Conservation (phyloP, 2,329 filamentous ascomycete genomes). For the Aspergillus sp. region DNA sequence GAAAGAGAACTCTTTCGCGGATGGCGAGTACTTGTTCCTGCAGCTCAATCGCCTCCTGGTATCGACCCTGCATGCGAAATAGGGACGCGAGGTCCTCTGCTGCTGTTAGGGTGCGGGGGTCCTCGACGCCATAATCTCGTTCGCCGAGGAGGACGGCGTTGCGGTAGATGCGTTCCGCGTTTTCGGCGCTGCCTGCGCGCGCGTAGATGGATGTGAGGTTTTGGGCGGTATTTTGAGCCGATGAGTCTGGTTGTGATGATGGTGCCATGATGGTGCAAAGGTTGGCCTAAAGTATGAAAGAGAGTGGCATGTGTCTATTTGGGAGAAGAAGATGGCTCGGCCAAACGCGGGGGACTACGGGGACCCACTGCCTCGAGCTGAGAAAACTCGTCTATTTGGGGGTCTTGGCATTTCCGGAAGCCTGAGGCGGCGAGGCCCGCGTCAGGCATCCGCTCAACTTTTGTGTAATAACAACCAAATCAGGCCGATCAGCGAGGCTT, state of each 20-base stretch:
- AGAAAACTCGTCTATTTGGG: no score
- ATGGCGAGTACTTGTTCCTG: not conserved
- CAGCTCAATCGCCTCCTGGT: not conserved
- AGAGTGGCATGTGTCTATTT: no score
- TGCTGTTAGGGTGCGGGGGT: not conserved
- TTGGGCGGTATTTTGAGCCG: not conserved
- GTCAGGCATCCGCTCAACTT: not conserved
- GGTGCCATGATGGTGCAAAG: not conserved
- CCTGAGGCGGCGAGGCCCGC: no score
- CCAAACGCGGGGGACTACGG: no score
- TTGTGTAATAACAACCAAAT: no score
- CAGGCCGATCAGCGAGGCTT: no score
- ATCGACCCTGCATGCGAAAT: not conserved
- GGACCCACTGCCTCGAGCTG: no score
- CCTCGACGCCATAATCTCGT: not conserved
- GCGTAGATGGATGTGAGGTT: not conserved
- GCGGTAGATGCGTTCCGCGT: not conserved
- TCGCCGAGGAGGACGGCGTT: not conserved
- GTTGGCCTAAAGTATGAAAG: no score
- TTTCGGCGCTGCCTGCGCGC: not conserved
- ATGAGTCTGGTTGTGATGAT: not conserved
- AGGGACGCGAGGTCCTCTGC: not conserved
- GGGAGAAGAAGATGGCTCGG: no score
- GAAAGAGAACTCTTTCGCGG: not conserved
- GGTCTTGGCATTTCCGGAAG: no score